Evolutionary conservation across 176 grass and related monocot genomes (phyloP).

Genomic region (Rhynchospora pubera): DNA sequence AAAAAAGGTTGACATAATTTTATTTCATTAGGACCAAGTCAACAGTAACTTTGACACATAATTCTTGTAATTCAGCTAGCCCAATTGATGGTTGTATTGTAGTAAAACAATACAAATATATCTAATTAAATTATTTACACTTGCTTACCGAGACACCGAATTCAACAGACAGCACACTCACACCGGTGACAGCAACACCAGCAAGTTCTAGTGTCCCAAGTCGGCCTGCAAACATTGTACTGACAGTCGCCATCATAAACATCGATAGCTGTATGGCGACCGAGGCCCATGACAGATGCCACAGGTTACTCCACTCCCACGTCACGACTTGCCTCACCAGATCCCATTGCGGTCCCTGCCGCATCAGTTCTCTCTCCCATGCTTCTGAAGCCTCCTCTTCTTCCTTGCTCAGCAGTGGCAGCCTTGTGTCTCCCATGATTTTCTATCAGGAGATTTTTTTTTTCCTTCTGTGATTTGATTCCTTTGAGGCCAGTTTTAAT

Average conservation of each 20-base stretch:
- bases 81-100: not conserved
- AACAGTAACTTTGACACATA: not conserved
- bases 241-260: not conserved
- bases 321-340: not conserved
- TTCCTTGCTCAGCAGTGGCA: not conserved
- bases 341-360: not conserved
- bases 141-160: not conserved
- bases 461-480: not conserved
- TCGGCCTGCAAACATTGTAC: not conserved
- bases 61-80: not conserved
- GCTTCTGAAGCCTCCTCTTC: not conserved
- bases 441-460: not conserved
- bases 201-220: not conserved
- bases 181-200: not conserved
- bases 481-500: not conserved
- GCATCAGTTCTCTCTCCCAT: not conserved
- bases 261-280: not conserved
- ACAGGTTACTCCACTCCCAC: not conserved
- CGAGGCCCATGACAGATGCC: not conserved
- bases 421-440: not conserved
- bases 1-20: too few species aligned
- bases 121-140: not conserved
- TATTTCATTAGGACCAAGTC: too few species aligned
- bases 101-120: not conserved
- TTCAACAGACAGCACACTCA: not conserved